These are phyloP conservation scores for Trichophyton equinum DNA, from an alignment of 2,329 filamentous ascomycete species.

Conservation along the genomic window DNA sequence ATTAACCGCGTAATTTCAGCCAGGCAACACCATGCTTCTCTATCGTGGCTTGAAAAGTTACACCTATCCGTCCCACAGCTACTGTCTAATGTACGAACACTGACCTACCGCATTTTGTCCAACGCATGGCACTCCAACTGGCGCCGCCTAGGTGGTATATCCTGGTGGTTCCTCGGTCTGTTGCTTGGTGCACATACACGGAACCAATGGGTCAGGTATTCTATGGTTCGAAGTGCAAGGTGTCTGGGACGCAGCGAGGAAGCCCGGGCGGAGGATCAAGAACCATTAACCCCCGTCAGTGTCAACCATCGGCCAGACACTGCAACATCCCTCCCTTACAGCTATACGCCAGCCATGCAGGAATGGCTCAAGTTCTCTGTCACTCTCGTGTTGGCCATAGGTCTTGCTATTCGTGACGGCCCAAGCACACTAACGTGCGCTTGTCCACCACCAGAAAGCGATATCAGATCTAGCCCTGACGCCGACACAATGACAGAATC, in stretches of 20 bases:
- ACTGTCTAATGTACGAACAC: slow-evolving; percentile 1
- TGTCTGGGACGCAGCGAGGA: background rate
- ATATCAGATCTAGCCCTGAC: background rate
- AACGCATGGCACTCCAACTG: slow-evolving; percentile 25
- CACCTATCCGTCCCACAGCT: background rate
- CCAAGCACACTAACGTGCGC: slow-evolving; percentile 23
- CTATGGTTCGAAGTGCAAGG: background rate
- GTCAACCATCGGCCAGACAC: background rate
- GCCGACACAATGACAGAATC: background rate
- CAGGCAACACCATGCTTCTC: background rate
- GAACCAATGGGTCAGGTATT: slow-evolving; percentile 12
- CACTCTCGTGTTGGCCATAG: slow-evolving; percentile 37
- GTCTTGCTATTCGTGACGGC: slow-evolving; percentile 36
- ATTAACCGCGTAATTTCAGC: background rate
- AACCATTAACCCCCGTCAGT: background rate
- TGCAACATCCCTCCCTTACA: background rate
- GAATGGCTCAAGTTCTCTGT: slow-evolving; percentile 37
- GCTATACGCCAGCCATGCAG: background rate
- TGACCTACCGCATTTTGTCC: slow-evolving; percentile 23
- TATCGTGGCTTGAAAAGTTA: background rate
- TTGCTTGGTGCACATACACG: slow-evolving; percentile 17
- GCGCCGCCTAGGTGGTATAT: slow-evolving; percentile 20
- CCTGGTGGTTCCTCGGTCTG: slow-evolving; percentile 28
- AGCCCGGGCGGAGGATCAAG: background rate
- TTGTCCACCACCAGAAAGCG: background rate